A percentile compares a stretch with the other conserved stretches of the same genome.
Conservation (phyloP, 148 eudicot species). For the Rhododendron kiyosumense region DNA sequence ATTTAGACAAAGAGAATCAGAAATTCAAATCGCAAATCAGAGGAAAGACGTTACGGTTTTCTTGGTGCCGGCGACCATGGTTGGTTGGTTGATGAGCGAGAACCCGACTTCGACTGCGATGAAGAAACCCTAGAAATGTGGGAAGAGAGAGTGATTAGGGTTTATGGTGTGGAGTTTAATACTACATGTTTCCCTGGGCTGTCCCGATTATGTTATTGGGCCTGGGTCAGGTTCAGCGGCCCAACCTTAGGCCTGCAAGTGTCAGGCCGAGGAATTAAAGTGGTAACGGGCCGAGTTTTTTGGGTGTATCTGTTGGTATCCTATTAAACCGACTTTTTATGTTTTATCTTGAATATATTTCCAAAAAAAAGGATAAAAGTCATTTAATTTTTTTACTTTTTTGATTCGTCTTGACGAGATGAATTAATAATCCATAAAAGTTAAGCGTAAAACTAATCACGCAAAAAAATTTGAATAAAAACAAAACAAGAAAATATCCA, state of each 20-base stretch:
- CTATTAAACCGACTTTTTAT: too few relatives aligned
- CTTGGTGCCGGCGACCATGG: conserved; percentile 47
- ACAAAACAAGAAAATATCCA: too few relatives aligned
- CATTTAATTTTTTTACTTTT: too few relatives aligned
- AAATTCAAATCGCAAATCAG: background rate
- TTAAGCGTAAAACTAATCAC: too few relatives aligned
- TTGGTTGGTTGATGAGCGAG: background rate
- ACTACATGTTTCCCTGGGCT: background rate
- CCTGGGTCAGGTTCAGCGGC: background rate
- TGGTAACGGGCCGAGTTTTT: background rate
- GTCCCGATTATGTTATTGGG: background rate
- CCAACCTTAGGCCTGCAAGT: background rate
- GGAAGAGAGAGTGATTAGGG: background rate
- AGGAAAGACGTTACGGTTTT: conserved; percentile 32
- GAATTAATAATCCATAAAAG: too few relatives aligned
- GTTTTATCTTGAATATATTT: too few relatives aligned
- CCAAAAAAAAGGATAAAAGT: too few relatives aligned
- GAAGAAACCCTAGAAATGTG: conserved; percentile 1
- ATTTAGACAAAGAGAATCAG: background rate
- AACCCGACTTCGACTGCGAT: conserved; percentile 9
- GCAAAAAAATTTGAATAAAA: too few relatives aligned
- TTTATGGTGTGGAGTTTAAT: background rate
- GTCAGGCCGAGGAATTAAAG: background rate
- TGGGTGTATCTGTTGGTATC: too few relatives aligned
- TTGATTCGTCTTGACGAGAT: too few relatives aligned